These are phyloP conservation scores for Cordyceps tenuipes DNA, from an alignment of 2,329 filamentous ascomycete species.

Conservation along the genomic window DNA sequence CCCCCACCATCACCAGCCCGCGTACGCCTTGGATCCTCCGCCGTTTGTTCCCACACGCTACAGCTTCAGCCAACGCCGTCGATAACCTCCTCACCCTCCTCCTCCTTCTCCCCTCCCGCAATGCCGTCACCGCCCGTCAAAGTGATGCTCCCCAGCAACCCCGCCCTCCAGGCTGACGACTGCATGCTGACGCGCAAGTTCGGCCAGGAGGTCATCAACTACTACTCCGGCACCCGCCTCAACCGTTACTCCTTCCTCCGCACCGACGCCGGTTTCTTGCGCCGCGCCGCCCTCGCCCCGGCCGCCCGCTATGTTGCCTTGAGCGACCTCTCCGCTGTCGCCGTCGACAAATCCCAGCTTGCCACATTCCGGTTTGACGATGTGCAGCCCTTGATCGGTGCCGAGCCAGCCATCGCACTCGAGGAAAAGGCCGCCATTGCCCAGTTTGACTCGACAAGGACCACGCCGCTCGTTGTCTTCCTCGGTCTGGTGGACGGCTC, in stretches of 20 bases:
- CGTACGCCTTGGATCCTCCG: background rate
- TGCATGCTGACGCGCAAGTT: slow-evolving; percentile 70
- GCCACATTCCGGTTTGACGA: slow-evolving; percentile 62
- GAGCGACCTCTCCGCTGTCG: slow-evolving; percentile 68
- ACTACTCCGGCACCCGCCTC: slow-evolving; percentile 70
- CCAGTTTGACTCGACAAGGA: slow-evolving; percentile 62
- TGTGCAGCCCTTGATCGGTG: slow-evolving; percentile 60
- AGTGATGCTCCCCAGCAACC: slow-evolving; percentile 38
- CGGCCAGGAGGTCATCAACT: slow-evolving; percentile 73
- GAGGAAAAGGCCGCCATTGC: slow-evolving; percentile 66
- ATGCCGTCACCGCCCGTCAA: slow-evolving; percentile 10
- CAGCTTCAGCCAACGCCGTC: background rate
- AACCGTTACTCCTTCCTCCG: slow-evolving; percentile 77
- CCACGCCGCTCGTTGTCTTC: slow-evolving; percentile 68
- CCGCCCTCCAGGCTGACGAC: slow-evolving; percentile 38
- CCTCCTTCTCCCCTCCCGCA: background rate
- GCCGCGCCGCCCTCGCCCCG: slow-evolving; percentile 56
- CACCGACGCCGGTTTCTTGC: slow-evolving; percentile 60
- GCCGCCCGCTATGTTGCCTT: slow-evolving; percentile 68
- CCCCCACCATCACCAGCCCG: background rate
- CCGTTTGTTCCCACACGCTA: background rate
- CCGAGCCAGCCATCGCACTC: slow-evolving; percentile 57
- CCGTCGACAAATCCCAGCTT: slow-evolving; percentile 47
- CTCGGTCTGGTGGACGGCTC: slow-evolving; percentile 67
- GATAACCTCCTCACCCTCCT: background rate